Evolutionary conservation across 1,284 basidiomycete species (phyloP).

Genomic region (Ustilago esculenta): DNA sequence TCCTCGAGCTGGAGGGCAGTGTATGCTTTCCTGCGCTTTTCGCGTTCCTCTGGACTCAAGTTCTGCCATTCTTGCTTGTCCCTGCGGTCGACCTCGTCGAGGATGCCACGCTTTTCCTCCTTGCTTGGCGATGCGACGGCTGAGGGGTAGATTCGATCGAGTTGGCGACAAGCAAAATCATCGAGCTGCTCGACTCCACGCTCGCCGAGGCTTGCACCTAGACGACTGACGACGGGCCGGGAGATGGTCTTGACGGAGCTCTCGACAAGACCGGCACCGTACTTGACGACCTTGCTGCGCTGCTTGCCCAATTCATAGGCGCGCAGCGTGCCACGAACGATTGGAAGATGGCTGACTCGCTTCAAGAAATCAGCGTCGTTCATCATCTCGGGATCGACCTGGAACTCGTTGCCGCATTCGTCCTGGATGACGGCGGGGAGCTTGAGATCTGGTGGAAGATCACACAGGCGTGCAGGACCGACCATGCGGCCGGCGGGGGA

Average conservation of each 20-base stretch:
- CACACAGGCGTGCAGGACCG: constrained; percentile 42
- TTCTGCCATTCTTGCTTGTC: constrained; percentile 54
- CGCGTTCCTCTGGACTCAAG: constrained; percentile 51
- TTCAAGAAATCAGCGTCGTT: constrained; percentile 56
- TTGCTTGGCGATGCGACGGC: constrained; percentile 39
- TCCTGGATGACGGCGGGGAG: constrained; percentile 59
- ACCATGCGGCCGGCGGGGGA: constrained; percentile 29
- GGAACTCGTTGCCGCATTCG: constrained; percentile 55
- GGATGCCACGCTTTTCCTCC: constrained; percentile 51
- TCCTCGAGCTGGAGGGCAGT: constrained; percentile 53
- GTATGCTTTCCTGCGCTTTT: constrained; percentile 54
- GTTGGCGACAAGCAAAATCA: constrained; percentile 84
- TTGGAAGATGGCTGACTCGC: constrained; percentile 67
- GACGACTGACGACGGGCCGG: constrained; percentile 81
- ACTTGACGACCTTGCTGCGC: constrained; percentile 83
- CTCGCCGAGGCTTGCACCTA: constrained; percentile 72
- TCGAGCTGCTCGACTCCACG: constrained; percentile 75
- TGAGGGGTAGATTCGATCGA: constrained; percentile 73
- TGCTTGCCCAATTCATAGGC: constrained; percentile 82
- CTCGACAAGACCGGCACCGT: constrained; percentile 87
- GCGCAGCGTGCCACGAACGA: constrained; percentile 77
- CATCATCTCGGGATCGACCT: constrained; percentile 58
- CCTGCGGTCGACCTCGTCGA: constrained; percentile 52
- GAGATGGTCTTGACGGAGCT: constrained; percentile 83
- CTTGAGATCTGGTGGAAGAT: constrained; percentile 56